Evolutionary conservation across 2,329 filamentous ascomycete genomes (phyloP).

Genomic region (Magnaporthiopsis poae): DNA sequence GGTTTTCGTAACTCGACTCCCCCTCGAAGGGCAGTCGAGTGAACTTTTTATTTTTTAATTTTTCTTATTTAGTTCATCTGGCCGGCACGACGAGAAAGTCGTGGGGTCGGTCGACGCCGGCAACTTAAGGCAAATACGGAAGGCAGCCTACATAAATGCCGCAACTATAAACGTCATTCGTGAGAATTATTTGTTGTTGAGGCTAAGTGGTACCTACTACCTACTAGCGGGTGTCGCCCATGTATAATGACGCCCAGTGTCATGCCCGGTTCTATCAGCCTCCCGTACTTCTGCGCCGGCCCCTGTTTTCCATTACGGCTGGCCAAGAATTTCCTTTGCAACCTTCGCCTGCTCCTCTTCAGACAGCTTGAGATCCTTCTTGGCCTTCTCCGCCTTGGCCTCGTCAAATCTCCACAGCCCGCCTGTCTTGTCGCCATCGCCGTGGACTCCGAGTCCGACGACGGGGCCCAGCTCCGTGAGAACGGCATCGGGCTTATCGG

Average conservation of each 20-base stretch:
- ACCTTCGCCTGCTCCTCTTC: slow-evolving; percentile 25
- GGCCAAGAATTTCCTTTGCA: slow-evolving; percentile 25
- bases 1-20: too few relatives aligned
- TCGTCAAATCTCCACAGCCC: slow-evolving; percentile 49
- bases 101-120: too few relatives aligned
- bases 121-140: too few relatives aligned
- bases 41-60: too few relatives aligned
- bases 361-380: slow-evolving; percentile 19
- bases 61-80: too few relatives aligned
- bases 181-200: not conserved
- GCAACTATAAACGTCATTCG: not conserved
- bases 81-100: too few relatives aligned
- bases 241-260: not conserved
- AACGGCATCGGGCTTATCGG: slow-evolving; percentile 32
- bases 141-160: not conserved
- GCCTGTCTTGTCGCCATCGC: slow-evolving; percentile 51
- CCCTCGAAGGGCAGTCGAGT: too few relatives aligned
- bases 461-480: slow-evolving; percentile 34
- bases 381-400: slow-evolving; percentile 33
- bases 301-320: slow-evolving; percentile 15
- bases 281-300: not conserved
- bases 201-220: not conserved
- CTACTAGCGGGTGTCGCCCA: too few relatives aligned
- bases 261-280: not conserved
- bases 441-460: slow-evolving; percentile 38